Base-by-base conservation (phyloP, 2,329 filamentous ascomycete genomes). In the Epichloe glyceriae region DNA sequence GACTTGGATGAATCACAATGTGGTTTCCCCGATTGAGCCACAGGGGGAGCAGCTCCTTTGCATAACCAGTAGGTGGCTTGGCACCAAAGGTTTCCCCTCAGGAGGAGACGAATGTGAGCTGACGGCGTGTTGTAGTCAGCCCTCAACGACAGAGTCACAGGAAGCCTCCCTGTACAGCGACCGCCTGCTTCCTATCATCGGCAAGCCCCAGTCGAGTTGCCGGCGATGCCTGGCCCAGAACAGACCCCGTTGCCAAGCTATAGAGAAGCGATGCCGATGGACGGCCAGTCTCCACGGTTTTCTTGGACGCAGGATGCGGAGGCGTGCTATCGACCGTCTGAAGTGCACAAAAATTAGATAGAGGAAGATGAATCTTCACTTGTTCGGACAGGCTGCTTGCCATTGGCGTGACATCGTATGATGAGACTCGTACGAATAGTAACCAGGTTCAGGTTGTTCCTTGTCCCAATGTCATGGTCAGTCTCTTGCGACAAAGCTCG, bases 221-320 rank as follows among this genome's bases (percentile, higher is more conserved):
- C 50, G 8, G 41, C 50, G 8, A 64, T 61, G 7, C 47, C 52
- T 1, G 60, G 63, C 4, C 63, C 61, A 1, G 62, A 39, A 10
- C 4, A 58, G 1, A 60, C 65, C 19, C 63, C 64, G 14, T 56
- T 67, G n/a, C 69, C 69, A 1, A 54, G 35, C 3, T 52, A 30
- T 69, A 69, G 43, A 56, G 56, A 39, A 54, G 54, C 12, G 22
- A 46, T 37, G 45, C 54, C 20, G 6, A 34, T 7, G 3, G 17
- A 20, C 17, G 26, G 19, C 12, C 43, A 37, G 37, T 46, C 40
- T 26, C 38, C 55, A 52, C 55, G 54, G 46, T 49, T 65, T 39
- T 69, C 64, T 10, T 70, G 64, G 63, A 52, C 56, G 8, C 58
- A 59, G 12, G 47, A 38, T 6, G 57, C 60, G 7, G 64, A 67